Conservation (phyloP, 2,329 filamentous ascomycete genomes). For the Dactylella cylindrospora region DNA sequence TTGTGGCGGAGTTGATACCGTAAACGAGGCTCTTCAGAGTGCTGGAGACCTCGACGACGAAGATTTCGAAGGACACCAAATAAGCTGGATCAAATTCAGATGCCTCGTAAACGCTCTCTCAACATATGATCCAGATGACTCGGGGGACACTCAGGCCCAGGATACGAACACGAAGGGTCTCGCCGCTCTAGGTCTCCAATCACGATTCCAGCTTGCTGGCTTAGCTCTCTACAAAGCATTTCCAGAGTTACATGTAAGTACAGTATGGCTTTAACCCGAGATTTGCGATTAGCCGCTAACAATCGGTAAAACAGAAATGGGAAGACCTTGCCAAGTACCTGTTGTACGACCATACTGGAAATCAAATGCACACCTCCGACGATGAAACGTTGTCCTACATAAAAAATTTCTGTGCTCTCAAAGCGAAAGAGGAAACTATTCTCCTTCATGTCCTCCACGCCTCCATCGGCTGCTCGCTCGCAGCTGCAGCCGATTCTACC, state of each 20-base stretch:
- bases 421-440: conserved; percentile 75
- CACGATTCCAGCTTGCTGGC: conserved; percentile 36
- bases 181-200: conserved; percentile 43
- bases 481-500: conserved; percentile 21
- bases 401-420: conserved; percentile 71
- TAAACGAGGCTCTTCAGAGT: conserved; percentile 70
- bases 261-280: neutral
- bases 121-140: conserved; percentile 70
- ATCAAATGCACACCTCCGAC: conserved; percentile 53
- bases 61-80: conserved; percentile 72
- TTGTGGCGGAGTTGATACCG: conserved; percentile 73
- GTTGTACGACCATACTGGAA: conserved; percentile 82
- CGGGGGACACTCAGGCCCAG: conserved; percentile 44
- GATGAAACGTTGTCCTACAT: conserved; percentile 61
- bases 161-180: conserved; percentile 51
- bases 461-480: conserved; percentile 20
- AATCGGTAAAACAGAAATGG: conserved; percentile 65
- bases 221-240: conserved; percentile 36
- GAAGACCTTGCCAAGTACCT: conserved; percentile 85
- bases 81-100: conserved; percentile 89
- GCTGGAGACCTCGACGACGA: conserved; percentile 68
- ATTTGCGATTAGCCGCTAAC: conserved; percentile 4
- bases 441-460: conserved; percentile 84
- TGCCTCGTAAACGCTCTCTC: conserved; percentile 81
- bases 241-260: conserved; percentile 34